These are phyloP conservation scores for Mucor velutinosus DNA, from an alignment of 371 early-diverging fungal genomes.

Conservation along the genomic window DNA sequence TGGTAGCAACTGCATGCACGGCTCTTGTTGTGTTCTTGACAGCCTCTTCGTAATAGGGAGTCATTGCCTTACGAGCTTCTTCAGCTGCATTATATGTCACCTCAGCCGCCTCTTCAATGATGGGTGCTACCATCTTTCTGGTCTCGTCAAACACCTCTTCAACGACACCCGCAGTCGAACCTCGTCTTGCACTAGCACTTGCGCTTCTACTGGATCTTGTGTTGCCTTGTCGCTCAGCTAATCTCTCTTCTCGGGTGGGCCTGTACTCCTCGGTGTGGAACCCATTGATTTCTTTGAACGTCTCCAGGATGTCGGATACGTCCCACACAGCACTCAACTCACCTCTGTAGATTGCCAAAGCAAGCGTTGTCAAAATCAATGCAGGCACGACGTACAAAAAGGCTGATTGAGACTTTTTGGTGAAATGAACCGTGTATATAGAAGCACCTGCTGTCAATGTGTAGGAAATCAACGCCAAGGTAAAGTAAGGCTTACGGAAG, in stretches of 20 bases:
- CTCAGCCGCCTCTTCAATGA: constrained; percentile 4
- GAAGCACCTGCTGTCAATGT: constrained; percentile 80
- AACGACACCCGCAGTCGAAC: neutral
- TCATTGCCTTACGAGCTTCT: neutral
- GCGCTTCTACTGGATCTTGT: constrained; percentile 8
- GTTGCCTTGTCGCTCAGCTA: neutral
- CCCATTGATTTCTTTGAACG: constrained; percentile 26
- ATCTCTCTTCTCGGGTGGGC: constrained; percentile 6
- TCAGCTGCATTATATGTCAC: neutral
- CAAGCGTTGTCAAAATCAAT: constrained; percentile 75
- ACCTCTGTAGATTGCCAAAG: constrained; percentile 68
- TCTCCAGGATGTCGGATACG: constrained; percentile 55
- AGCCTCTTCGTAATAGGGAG: constrained; percentile 12
- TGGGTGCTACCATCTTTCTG: neutral
- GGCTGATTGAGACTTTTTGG: constrained; percentile 91
- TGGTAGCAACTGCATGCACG: constrained; percentile 9
- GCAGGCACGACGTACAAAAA: constrained; percentile 91
- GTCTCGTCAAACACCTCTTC: constrained; percentile 6
- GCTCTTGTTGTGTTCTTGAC: constrained; percentile 4
- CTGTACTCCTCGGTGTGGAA: constrained; percentile 12
- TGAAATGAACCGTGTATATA: constrained; percentile 86
- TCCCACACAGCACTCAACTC: constrained; percentile 71
- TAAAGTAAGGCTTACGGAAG: constrained; percentile 78
- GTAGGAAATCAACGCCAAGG: constrained; percentile 74
- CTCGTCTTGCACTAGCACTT: constrained; percentile 8